Evolutionary conservation across 148 eudicot genomes (phyloP), one percentile per base, ranked within the genome.

Genomic region (Fagopyrum homotropicum): DNA sequence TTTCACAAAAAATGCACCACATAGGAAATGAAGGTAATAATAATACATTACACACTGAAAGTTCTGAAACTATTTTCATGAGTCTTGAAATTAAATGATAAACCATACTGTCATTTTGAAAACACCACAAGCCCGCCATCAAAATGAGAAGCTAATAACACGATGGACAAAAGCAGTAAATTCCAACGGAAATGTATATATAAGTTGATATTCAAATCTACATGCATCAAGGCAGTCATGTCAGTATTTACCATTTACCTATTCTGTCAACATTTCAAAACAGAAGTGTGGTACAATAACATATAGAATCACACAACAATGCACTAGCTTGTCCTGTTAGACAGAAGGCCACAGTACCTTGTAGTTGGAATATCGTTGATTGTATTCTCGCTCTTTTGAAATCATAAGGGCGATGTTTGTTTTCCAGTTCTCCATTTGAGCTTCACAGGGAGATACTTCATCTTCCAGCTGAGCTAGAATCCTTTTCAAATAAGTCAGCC

Each of bases 401-500:
- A 83, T 83, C 93, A 94, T 86, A 70, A 91, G 82, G 26, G 85
- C 83, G 79, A 91, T 77, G 83, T 91, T 91, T 70, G 91, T 90
- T 64, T 87, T 88, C 96, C 98, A 90, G 56, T 78, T 85, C 54
- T 89, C 90, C 85, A 91, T 86, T 84, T 94, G 93, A 71, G 81
- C 84, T 83, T 94, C 98, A 79, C 93, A 87, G 83, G 88, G 95
- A 78, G 93, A 83, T 76, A 91, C 81, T 72, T 91, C 97, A 76
- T 94, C 98, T 79, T 91, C 98, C 77, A 94, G 77, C 75, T 91
- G 97, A 63, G 89, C 86, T 80, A 94, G 97, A 77, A 91, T 89
- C 97, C 93, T 88, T 85, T 94, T 94, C 80, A 91, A 83, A 83
- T 94, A 94, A 72, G 96, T 89, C 68, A 91, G 83, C 85, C 96